Percentiles rank a stretch among this genome's conserved stretches.
These are phyloP conservation scores for Cercophora sp. DNA, from an alignment of 495 filamentous ascomycete genomes.

Conservation along the genomic window DNA sequence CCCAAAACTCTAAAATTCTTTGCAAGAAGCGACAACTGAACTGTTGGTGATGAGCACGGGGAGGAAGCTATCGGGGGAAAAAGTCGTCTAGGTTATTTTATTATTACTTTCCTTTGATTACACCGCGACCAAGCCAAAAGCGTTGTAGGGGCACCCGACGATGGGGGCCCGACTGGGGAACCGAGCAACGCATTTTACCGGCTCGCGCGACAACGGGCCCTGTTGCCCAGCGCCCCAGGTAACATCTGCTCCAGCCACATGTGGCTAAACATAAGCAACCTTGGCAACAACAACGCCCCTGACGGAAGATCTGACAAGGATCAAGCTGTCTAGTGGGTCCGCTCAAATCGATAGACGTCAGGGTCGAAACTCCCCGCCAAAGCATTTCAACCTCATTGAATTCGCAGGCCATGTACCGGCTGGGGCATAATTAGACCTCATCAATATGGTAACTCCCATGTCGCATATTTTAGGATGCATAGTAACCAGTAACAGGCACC, in stretches of 20 bases:
- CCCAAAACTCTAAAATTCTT: not conserved
- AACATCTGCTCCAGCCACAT: not conserved
- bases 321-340: too few relatives aligned
- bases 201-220: too few relatives aligned
- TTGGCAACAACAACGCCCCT: too few relatives aligned
- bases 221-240: not conserved
- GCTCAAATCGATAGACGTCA: too few relatives aligned
- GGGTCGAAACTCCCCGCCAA: too few relatives aligned
- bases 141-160: not conserved
- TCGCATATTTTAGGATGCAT: too few relatives aligned
- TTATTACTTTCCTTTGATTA: slow-evolving; percentile 21
- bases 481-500: slow-evolving; percentile 28
- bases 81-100: slow-evolving; percentile 12
- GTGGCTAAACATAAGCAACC: not conserved
- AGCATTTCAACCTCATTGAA: too few relatives aligned
- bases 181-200: slow-evolving; percentile 13
- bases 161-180: slow-evolving; percentile 15
- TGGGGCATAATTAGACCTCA: slow-evolving; percentile 11
- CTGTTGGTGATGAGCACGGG: not conserved
- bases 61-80: not conserved
- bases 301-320: too few relatives aligned
- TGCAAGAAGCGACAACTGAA: too few relatives aligned
- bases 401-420: too few relatives aligned
- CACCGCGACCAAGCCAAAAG: slow-evolving; percentile 3
- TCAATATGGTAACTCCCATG: slow-evolving; percentile 23